Percentiles rank a stretch among this genome's conserved stretches.
Conservation (phyloP, 768 basidiomycete genomes). For the Boletus edulis region DNA sequence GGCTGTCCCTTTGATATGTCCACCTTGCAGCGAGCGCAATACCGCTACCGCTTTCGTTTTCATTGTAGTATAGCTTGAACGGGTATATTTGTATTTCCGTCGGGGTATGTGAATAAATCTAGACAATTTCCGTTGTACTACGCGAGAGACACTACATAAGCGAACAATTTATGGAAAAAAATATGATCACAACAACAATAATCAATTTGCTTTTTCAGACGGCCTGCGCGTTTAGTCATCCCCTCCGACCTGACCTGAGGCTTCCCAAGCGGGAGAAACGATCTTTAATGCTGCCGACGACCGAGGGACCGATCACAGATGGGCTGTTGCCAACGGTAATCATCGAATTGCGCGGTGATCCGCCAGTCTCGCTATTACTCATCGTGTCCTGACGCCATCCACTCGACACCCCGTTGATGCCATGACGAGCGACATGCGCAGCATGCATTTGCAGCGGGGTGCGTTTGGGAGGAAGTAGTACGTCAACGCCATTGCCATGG, state of each 20-base stretch:
- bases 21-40: conserved; percentile 6
- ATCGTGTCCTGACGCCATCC: conserved; percentile 59
- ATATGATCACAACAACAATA: background rate
- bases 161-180: background rate
- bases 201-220: background rate
- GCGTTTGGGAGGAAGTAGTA: conserved; percentile 42
- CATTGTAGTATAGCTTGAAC: conserved; percentile 13
- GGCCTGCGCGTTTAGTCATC: conserved; percentile 8
- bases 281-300: conserved; percentile 66
- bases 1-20: conserved; percentile 6
- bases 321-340: conserved; percentile 63
- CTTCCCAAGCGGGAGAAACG: conserved; percentile 78
- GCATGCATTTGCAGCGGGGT: conserved; percentile 80
- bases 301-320: conserved; percentile 37
- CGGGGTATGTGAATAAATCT: conserved; percentile 18
- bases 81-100: conserved; percentile 18
- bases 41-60: conserved; percentile 10
- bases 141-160: conserved; percentile 4
- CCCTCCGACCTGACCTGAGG: conserved; percentile 50
- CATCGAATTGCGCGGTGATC: conserved; percentile 72
- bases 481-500: conserved; percentile 9
- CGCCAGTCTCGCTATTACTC: conserved; percentile 38
- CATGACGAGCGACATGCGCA: conserved; percentile 78
- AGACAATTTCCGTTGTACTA: conserved; percentile 8
- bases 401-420: conserved; percentile 78